Base-by-base conservation (phyloP, 2,329 filamentous ascomycete species). In the Colletotrichum tropicicola region DNA sequence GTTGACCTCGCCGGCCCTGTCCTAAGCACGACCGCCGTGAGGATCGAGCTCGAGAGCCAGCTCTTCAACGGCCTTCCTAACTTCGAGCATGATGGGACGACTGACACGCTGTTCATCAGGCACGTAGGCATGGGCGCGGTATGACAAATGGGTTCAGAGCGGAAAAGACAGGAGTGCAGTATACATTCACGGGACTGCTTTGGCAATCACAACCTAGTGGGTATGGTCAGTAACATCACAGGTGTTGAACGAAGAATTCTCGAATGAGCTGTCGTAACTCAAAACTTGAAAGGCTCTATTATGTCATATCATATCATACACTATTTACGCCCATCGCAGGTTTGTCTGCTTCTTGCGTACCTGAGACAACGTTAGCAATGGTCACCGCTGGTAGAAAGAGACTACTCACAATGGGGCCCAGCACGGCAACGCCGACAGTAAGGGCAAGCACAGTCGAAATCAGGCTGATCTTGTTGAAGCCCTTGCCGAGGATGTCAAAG, bases 401-500 rank as follows among this genome's bases (percentile, higher is more conserved):
- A 41, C 43, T 25, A 44, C 91, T 83, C 84, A 97, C 96, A 87
- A 98, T 89, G 27, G 96, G 96, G 56, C 90, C 90, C 73, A 98
- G 82, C 59, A 92, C 87, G 68, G 90, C 77, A 15, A 97, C 95
- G 47, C 93, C 94, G 39, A 87, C 84, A 47, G 87, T 87, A 70
- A 98, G 83, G 17, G 93, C 95, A 41, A 91, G 83, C 37, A 99
- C 94, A 1, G 96, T 99, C 15, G 87, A 84, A 37, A 98, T 77
- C 73, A 99, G 87, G 70, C 94, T 92, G 59, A 94, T 75, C 83
- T 97, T 98, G 75, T 95, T 96, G 78, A 99, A 99, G 3, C 93
- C 92, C 79, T 94, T 96, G 67, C 94, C 96, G 15, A 99, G 81
- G 43, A 98, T 89, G 79, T 99, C 96, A 77, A 99, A 99, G 15